These are phyloP conservation scores for Galeopsis tetrahit DNA, from an alignment of 257 asterid species.

Conservation along the genomic window DNA sequence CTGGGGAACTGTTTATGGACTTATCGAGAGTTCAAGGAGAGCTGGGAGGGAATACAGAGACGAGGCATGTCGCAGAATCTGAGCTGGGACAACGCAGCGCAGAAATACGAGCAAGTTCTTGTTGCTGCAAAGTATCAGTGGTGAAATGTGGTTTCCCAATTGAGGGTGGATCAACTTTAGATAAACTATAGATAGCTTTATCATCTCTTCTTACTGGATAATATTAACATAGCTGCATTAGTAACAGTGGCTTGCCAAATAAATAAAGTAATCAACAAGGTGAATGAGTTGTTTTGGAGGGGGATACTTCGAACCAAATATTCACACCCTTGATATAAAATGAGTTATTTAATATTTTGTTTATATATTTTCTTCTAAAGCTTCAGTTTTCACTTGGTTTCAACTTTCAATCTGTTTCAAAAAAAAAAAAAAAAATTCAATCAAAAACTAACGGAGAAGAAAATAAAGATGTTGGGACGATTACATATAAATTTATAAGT, in stretches of 20 bases:
- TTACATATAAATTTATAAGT: no score
- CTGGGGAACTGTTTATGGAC: slow-evolving; percentile 82
- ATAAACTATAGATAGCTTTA: neutral
- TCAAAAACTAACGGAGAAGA: neutral
- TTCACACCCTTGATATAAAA: neutral
- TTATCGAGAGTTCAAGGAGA: slow-evolving; percentile 65
- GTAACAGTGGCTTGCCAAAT: no score
- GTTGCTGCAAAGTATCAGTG: slow-evolving; percentile 92
- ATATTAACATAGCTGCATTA: no score
- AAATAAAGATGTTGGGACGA: no score
- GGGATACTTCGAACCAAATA: neutral
- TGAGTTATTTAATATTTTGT: neutral
- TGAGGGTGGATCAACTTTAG: neutral
- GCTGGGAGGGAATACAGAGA: slow-evolving; percentile 94
- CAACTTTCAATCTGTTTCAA: no score
- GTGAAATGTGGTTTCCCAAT: slow-evolving; percentile 39
- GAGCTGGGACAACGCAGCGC: slow-evolving; percentile 94
- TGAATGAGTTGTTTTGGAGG: neutral
- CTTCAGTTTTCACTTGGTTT: neutral
- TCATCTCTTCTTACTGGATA: slow-evolving; percentile 4
- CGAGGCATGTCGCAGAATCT: slow-evolving; percentile 86
- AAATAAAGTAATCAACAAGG: neutral
- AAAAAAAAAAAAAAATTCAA: no score
- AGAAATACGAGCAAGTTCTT: slow-evolving; percentile 80
- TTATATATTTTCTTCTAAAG: no score